Percentiles rank a stretch among this genome's conserved stretches.
These are phyloP conservation scores for Inosperma sp. DNA, from an alignment of 768 basidiomycete genomes.

Conservation along the genomic window DNA sequence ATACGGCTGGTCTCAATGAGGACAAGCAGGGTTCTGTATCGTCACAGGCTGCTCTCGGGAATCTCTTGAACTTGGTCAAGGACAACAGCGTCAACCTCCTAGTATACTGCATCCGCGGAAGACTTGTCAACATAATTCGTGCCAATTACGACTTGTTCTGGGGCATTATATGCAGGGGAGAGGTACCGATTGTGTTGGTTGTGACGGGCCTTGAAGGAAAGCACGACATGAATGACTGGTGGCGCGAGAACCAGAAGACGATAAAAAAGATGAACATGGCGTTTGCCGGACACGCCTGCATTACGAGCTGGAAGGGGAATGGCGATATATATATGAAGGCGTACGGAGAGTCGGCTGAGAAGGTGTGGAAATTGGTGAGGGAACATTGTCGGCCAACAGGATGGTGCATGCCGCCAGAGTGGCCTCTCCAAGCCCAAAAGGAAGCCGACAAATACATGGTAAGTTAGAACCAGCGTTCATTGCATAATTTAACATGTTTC, in stretches of 20 bases:
- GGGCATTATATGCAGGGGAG: slow-evolving; percentile 5
- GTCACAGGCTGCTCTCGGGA: neutral
- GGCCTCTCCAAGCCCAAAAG: neutral
- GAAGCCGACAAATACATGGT: neutral
- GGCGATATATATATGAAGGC: neutral
- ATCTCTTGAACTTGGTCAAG: neutral
- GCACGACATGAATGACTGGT: slow-evolving; percentile 30
- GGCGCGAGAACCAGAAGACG: slow-evolving; percentile 16
- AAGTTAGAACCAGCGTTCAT: too few species aligned
- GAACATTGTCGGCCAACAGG: neutral
- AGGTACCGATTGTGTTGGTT: slow-evolving; percentile 11
- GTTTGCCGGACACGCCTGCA: neutral
- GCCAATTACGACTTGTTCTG: too few species aligned
- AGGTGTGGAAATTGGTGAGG: neutral
- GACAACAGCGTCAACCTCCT: slow-evolving; percentile 21
- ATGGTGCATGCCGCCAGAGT: neutral
- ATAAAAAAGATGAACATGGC: neutral
- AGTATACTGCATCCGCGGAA: slow-evolving; percentile 34
- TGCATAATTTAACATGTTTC: too few species aligned
- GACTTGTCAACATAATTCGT: slow-evolving; percentile 28
- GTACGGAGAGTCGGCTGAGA: neutral
- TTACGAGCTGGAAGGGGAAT: neutral
- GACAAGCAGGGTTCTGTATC: neutral
- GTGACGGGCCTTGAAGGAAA: slow-evolving; percentile 19
- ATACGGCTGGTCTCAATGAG: slow-evolving; percentile 1